These are phyloP conservation scores for Geranium incanum DNA, from an alignment of 441 rosid species.

Conservation along the genomic window DNA sequence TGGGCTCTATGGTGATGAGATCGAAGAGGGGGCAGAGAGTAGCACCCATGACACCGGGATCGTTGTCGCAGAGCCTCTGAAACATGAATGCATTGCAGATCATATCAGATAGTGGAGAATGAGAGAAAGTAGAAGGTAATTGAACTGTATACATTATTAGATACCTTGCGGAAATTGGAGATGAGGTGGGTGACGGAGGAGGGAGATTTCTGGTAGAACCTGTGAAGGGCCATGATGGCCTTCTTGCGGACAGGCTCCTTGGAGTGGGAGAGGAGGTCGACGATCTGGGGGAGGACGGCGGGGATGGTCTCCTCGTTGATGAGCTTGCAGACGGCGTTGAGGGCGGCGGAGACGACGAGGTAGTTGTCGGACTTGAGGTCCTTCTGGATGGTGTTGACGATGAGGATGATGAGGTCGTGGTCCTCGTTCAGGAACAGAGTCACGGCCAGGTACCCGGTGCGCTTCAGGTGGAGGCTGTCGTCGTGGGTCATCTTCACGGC, in stretches of 20 bases:
- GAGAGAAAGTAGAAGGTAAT: too few relatives aligned
- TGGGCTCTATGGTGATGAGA: conserved; percentile 59
- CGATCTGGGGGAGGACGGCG: conserved; percentile 82
- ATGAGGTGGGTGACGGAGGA: conserved; percentile 77
- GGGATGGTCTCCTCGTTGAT: conserved; percentile 99
- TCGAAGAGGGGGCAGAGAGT: conserved; percentile 90
- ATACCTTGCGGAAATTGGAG: conserved; percentile 82
- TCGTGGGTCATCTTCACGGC: conserved; percentile 99
- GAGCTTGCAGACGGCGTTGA: conserved; percentile 79
- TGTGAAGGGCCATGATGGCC: conserved; percentile 89
- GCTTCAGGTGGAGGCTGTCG: conserved; percentile 63
- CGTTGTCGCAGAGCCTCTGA: conserved; percentile 85
- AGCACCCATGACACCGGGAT: conserved; percentile 98
- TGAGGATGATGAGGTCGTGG: conserved; percentile 84
- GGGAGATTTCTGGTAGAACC: conserved; percentile 81
- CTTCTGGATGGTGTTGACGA: conserved; percentile 94
- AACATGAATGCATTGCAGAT: conserved; percentile 8
- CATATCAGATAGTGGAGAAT: too few relatives aligned
- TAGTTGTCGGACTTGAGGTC: conserved; percentile 88
- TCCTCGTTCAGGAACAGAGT: conserved; percentile 86
- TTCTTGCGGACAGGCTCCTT: conserved; percentile 96
- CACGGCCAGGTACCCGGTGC: conserved; percentile 92
- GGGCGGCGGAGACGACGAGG: conserved; percentile 76
- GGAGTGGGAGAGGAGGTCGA: conserved; percentile 63
- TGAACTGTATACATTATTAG: too few relatives aligned